A percentile compares a stretch with the other conserved stretches of the same genome.
Evolutionary conservation across 306 rosid species (phyloP).

Genomic region (Carpinus viminea): DNA sequence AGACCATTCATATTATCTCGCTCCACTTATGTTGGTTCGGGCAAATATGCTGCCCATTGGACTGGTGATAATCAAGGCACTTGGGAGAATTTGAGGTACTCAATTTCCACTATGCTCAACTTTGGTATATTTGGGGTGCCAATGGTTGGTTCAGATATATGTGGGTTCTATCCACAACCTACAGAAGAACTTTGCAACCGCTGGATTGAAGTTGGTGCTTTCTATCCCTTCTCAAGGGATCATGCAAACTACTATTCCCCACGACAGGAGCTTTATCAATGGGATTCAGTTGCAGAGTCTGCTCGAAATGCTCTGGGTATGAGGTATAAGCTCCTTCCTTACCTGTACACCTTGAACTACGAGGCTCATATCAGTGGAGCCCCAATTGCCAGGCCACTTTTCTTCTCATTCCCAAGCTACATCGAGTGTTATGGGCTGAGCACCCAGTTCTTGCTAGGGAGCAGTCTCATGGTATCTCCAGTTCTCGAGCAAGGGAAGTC

Average conservation of each 20-base stretch:
- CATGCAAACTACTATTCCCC: constrained; percentile 93
- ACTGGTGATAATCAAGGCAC: constrained; percentile 92
- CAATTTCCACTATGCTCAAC: constrained; percentile 87
- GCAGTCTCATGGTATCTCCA: constrained; percentile 78
- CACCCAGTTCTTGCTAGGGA: constrained; percentile 87
- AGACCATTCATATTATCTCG: constrained; percentile 87
- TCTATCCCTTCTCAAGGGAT: constrained; percentile 95
- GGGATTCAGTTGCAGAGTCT: constrained; percentile 85
- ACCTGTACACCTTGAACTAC: constrained; percentile 87
- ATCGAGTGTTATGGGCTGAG: constrained; percentile 64
- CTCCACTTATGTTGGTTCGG: constrained; percentile 85
- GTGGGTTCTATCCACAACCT: constrained; percentile 89
- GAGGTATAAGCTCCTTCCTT: constrained; percentile 86
- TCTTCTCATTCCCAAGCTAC: constrained; percentile 83
- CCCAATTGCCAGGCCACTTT: constrained; percentile 95
- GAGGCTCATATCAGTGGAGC: constrained; percentile 84
- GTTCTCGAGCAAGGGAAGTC: constrained; percentile 80
- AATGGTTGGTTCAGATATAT: constrained; percentile 97
- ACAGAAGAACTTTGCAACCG: constrained; percentile 97
- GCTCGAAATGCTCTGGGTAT: constrained; percentile 86
- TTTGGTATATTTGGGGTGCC: constrained; percentile 97
- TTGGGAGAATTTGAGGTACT: constrained; percentile 81
- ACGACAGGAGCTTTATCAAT: constrained; percentile 95
- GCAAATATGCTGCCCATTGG: constrained; percentile 96
- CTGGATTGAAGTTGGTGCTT: constrained; percentile 97